Evolutionary conservation across 73 alveolate species (phyloP), one percentile per base, ranked within the genome.

Genomic region (Urostyla sp.): DNA sequence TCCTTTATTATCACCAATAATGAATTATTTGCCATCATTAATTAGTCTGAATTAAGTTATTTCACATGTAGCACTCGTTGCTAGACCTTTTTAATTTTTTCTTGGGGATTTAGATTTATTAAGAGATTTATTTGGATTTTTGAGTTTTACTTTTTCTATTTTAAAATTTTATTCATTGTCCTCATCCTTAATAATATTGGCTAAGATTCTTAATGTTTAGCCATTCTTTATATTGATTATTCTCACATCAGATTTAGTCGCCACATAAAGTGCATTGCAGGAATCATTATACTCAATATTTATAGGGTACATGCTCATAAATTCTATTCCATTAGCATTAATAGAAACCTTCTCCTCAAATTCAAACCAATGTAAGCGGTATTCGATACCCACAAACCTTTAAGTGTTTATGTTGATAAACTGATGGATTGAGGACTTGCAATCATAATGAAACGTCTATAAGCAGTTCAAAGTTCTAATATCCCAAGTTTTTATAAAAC

Each of bases 321-420:
- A 38, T 30, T 84, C 92, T 27, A 84, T 84, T 16, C 92, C 92
- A 49, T 84, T 84, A 6, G 88, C 73, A 55, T 84, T 84, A 10
- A 84, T 88, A 6, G 23, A 45, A 23, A 79, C 67, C 21, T 67
- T 35, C 34, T 84, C 92, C 60, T 84, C 92, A 48, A 74, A 84
- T 60, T 84, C 92, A 84, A 84, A 84, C 92, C 92, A 84, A 27
- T 84, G 92, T 10, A 84, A 72, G 46, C 92, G 43, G 32, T 74
- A 54, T 36, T 84, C 92, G 13, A 74, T 61, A 0, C 92, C 88
- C 2, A 84, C 66, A 50, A 84, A 84, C 37, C 55, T 74, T 40
- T 49, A 10, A 21, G 52, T 53, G 37, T 84, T 84, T 3, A 84
- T 72, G 37, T 84, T 73, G 43, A 84, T 31, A 53, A 84, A 84